Percentiles rank a stretch among this genome's conserved stretches.
phyloP scores from a whole-genome alignment of 2,329 filamentous ascomycete species.

The Colletotrichum sp. region DNA sequence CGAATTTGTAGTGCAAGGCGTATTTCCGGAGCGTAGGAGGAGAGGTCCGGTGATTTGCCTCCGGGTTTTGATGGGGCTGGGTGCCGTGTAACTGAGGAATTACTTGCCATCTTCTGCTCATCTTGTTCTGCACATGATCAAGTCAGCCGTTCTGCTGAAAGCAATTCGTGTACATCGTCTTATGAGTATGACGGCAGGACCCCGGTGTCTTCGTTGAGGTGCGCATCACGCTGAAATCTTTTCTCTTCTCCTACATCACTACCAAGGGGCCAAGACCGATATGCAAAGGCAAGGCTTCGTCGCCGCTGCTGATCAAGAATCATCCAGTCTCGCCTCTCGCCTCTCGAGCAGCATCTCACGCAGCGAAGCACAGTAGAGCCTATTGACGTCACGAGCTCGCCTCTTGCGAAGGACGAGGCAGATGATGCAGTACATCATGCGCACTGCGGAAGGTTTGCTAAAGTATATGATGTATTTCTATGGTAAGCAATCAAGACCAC shows the following conservation, averaged over 20 bases:
- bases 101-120: background rate
- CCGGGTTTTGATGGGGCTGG: background rate
- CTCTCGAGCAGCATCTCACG: background rate
- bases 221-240: background rate
- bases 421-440: background rate
- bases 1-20: background rate
- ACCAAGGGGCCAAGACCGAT: background rate
- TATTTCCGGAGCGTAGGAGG: background rate
- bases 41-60: slow-evolving; percentile 5
- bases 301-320: background rate
- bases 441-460: background rate
- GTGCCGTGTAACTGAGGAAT: background rate
- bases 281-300: background rate
- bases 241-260: background rate
- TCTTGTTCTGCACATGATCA: background rate
- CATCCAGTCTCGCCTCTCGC: background rate
- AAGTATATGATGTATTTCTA: background rate
- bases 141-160: background rate
- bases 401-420: background rate
- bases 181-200: background rate
- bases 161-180: background rate
- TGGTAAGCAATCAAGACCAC: background rate
- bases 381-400: background rate
- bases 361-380: background rate
- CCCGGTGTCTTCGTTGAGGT: background rate